These are phyloP conservation scores for Diphasiastrum complanatum DNA, from an alignment of 83 land plant species.

Conservation along the genomic window DNA sequence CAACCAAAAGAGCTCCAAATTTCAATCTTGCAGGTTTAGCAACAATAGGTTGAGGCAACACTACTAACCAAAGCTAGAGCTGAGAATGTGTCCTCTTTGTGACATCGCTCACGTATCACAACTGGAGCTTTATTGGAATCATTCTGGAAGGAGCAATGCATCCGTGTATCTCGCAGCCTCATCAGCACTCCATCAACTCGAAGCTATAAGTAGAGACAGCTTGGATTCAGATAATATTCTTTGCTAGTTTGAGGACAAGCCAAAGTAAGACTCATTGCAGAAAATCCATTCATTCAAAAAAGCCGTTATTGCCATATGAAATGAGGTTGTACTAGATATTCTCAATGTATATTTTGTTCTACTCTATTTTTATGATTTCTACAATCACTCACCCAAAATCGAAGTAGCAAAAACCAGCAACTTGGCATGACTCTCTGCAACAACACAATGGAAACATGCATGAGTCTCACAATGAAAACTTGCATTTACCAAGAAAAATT, in stretches of 20 bases:
- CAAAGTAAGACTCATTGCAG: no score
- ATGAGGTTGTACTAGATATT: no score
- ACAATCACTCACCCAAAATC: slow-evolving; percentile 85
- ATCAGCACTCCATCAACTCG: slow-evolving; percentile 96
- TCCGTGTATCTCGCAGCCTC: slow-evolving; percentile 85
- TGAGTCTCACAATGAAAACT: neutral
- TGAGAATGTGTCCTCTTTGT: slow-evolving; percentile 66
- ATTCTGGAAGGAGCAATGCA: slow-evolving; percentile 51
- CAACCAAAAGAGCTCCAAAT: neutral
- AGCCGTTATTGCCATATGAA: no score
- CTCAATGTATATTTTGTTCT: no score
- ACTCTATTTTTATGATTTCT: no score
- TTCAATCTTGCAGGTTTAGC: neutral
- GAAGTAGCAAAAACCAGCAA: slow-evolving; percentile 91
- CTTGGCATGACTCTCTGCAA: slow-evolving; percentile 96
- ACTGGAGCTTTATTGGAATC: slow-evolving; percentile 32
- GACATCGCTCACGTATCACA: slow-evolving; percentile 60
- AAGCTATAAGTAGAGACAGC: slow-evolving; percentile 52
- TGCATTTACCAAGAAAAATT: no score
- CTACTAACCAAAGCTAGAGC: slow-evolving; percentile 53
- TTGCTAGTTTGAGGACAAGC: no score
- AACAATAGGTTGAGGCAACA: neutral
- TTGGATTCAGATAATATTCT: no score
- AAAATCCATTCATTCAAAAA: no score
- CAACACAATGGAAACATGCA: neutral